These are phyloP conservation scores for Coemansia nantahalensis DNA, from an alignment of 192 early-diverging fungal genomes.

Conservation along the genomic window DNA sequence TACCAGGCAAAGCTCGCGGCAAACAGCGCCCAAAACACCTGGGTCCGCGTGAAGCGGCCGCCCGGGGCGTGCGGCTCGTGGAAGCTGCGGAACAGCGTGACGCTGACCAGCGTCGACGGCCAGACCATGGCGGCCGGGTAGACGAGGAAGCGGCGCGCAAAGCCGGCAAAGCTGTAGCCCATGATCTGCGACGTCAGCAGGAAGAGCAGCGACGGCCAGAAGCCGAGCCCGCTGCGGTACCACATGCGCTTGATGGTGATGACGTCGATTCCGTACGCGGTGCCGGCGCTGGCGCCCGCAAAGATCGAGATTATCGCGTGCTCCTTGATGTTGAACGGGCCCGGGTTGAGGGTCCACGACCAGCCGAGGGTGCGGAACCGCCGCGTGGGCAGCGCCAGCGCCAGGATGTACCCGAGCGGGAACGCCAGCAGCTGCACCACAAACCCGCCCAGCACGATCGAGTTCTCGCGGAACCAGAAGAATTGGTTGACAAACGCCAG, in stretches of 20 bases:
- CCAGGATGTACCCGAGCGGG: slow-evolving; percentile 68
- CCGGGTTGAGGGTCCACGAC: slow-evolving; percentile 70
- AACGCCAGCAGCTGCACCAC: slow-evolving; percentile 75
- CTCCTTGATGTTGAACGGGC: slow-evolving; percentile 88
- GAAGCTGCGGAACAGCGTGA: slow-evolving; percentile 75
- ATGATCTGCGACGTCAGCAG: slow-evolving; percentile 69
- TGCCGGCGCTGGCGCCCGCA: slow-evolving; percentile 65
- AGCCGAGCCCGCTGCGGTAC: slow-evolving; percentile 67
- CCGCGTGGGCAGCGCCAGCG: slow-evolving; percentile 57
- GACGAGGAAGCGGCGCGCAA: slow-evolving; percentile 77
- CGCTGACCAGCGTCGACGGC: slow-evolving; percentile 74
- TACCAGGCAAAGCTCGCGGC: slow-evolving; percentile 53
- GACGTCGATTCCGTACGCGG: slow-evolving; percentile 73
- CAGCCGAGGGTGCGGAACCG: slow-evolving; percentile 55
- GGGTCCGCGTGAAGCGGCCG: slow-evolving; percentile 52
- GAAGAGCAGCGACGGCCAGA: slow-evolving; percentile 61
- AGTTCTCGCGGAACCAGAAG: slow-evolving; percentile 85
- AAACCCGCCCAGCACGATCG: slow-evolving; percentile 63
- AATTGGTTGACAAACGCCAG: slow-evolving; percentile 77
- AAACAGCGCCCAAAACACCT: slow-evolving; percentile 55
- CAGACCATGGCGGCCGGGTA: slow-evolving; percentile 85
- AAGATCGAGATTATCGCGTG: slow-evolving; percentile 81
- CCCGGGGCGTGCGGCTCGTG: slow-evolving; percentile 60
- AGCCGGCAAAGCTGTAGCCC: slow-evolving; percentile 68
- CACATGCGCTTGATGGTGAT: slow-evolving; percentile 67